Percentiles rank a stretch among this genome's conserved stretches.
Conservation (phyloP, 2,329 filamentous ascomycete genomes). For the Xylariaceae sp. region DNA sequence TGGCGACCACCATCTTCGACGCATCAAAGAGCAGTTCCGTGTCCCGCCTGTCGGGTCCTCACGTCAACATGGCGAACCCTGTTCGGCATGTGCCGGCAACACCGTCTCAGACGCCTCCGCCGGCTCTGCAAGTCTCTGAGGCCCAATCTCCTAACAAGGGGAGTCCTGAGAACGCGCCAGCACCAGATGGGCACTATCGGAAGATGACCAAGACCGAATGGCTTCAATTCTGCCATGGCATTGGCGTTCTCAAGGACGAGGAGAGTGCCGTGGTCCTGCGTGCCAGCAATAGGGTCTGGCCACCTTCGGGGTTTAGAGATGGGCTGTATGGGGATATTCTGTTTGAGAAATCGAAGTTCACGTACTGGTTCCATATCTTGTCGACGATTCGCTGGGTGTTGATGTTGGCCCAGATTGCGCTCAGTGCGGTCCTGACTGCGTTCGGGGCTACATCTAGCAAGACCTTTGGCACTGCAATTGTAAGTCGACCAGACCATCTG, state of each 20-base stretch:
- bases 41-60: background rate
- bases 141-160: background rate
- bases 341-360: constrained; percentile 40
- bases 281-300: constrained; percentile 41
- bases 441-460: constrained; percentile 40
- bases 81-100: background rate
- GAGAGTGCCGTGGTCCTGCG: constrained; percentile 41
- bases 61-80: background rate
- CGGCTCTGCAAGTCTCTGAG: background rate
- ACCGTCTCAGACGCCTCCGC: background rate
- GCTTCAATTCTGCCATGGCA: constrained; percentile 42
- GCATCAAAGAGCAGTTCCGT: constrained; percentile 1
- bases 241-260: constrained; percentile 44
- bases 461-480: constrained; percentile 37
- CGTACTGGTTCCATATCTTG: constrained; percentile 41
- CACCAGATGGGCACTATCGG: constrained; percentile 21
- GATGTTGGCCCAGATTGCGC: constrained; percentile 46
- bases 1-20: constrained; percentile 13
- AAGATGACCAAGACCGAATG: constrained; percentile 43
- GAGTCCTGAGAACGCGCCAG: background rate
- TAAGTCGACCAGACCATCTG: constrained; percentile 10
- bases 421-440: constrained; percentile 47
- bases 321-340: constrained; percentile 49
- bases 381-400: constrained; percentile 41
- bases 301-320: constrained; percentile 43